Percentiles rank a stretch among this genome's conserved stretches.
phyloP scores from a whole-genome alignment of 305 asterid genomes.

The Solanum hybrid region DNA sequence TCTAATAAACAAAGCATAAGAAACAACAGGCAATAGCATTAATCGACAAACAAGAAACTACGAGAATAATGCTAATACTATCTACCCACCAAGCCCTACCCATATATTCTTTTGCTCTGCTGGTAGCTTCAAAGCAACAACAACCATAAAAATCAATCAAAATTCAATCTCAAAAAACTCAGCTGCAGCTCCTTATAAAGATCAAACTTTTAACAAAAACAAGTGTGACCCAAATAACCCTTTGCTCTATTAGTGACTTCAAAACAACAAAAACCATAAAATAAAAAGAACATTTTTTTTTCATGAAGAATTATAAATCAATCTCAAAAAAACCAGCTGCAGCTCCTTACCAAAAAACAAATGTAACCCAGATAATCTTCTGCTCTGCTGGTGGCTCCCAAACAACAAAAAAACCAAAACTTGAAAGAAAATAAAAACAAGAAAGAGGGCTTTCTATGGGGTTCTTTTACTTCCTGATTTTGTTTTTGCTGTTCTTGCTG shows the following conservation, averaged over 20 bases:
- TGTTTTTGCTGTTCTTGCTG: not conserved
- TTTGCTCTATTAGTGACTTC: constrained; percentile 1
- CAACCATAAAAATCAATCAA: not conserved
- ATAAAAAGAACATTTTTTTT: not conserved
- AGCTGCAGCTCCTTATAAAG: not conserved
- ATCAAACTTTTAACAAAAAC: not conserved
- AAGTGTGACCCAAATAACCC: not conserved
- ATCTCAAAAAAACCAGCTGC: not conserved
- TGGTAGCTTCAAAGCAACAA: constrained; percentile 6
- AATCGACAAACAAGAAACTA: not conserved
- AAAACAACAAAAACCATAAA: constrained; percentile 2
- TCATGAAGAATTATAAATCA: not conserved
- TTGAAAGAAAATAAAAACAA: not conserved
- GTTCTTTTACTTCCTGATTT: not conserved
- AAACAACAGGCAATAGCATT: not conserved
- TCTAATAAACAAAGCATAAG: not conserved
- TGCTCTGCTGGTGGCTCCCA: constrained; percentile 4
- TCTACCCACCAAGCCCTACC: not conserved
- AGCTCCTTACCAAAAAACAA: not conserved
- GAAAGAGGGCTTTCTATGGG: not conserved
- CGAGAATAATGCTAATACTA: not conserved
- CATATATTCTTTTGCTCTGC: not conserved
- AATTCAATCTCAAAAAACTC: not conserved
- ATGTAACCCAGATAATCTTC: not conserved
- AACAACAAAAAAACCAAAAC: not conserved